Evolutionary conservation across 345 rosid species (phyloP).

Genomic region (Bruguiera gymnorhiza): DNA sequence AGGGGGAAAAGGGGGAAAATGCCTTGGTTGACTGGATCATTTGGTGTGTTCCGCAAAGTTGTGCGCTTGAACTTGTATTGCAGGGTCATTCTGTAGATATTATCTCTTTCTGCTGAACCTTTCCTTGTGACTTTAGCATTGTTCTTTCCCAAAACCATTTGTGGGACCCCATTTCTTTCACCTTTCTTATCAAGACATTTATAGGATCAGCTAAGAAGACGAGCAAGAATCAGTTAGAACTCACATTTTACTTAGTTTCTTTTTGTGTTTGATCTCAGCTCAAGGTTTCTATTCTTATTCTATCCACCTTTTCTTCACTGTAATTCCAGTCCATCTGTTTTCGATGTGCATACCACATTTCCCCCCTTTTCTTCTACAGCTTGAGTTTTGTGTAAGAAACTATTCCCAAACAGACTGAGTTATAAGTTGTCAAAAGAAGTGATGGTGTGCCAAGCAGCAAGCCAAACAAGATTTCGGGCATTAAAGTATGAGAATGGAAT

Average conservation of each 20-base stretch:
- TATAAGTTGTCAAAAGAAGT: conserved; percentile 39
- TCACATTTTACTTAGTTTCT: conserved; percentile 11
- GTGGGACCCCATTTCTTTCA: conserved; percentile 50
- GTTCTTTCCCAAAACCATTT: conserved; percentile 11
- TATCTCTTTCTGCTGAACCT: not conserved
- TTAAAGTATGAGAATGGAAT: conserved; percentile 79
- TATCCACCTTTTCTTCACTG: not conserved
- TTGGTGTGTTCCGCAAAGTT: conserved; percentile 56
- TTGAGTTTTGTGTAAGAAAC: conserved; percentile 11
- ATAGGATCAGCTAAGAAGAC: conserved; percentile 42
- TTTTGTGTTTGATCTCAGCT: not conserved
- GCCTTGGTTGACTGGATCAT: conserved; percentile 58
- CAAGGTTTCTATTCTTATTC: conserved; percentile 11
- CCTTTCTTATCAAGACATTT: conserved; percentile 33
- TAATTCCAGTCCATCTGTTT: conserved; percentile 11
- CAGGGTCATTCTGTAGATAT: conserved; percentile 74
- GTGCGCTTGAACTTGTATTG: conserved; percentile 65
- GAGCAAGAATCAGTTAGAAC: not conserved
- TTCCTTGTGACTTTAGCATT: conserved; percentile 6
- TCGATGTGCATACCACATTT: not conserved
- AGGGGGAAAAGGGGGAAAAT: conserved; percentile 54
- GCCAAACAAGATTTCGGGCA: conserved; percentile 91
- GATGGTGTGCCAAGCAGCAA: conserved; percentile 99
- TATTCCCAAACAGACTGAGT: conserved; percentile 13
- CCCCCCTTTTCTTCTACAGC: not conserved